phyloP scores from a whole-genome alignment of 1,284 basidiomycete genomes.

The Cronartium quercuum region DNA sequence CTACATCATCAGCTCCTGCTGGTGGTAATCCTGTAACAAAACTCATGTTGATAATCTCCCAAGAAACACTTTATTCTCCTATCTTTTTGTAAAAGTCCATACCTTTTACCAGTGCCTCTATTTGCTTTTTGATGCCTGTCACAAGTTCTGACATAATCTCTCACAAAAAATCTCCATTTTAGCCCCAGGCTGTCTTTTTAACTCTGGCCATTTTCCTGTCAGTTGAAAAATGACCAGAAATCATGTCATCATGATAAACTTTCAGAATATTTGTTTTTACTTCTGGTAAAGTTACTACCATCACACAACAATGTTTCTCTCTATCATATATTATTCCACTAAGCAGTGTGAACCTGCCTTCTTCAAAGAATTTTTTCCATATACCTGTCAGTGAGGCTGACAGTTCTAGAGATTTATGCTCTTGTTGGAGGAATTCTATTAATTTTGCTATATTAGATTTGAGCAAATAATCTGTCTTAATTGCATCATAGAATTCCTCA shows the following conservation, averaged over 20 bases:
- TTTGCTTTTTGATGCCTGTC: too few species aligned
- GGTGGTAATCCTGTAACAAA: not conserved
- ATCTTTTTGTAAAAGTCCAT: not conserved
- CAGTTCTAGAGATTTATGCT: not conserved
- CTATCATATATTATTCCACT: conserved; percentile 5
- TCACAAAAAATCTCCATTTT: not conserved
- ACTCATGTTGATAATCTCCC: conserved; percentile 1
- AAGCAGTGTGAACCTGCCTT: not conserved
- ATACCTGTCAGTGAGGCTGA: not conserved
- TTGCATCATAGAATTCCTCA: not conserved
- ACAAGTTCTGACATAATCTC: not conserved
- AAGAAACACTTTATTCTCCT: not conserved
- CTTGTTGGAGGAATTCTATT: not conserved
- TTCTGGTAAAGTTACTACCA: not conserved
- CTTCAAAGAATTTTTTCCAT: not conserved
- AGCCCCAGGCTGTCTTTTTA: not conserved
- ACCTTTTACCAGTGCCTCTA: conserved; percentile 1
- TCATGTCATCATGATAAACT: not conserved
- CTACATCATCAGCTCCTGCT: not conserved
- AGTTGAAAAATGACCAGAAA: not conserved
- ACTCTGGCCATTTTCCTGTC: not conserved
- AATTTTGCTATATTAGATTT: not conserved
- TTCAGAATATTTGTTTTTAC: not conserved
- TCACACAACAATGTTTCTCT: not conserved
- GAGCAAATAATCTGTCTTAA: not conserved